phyloP scores from a whole-genome alignment of 179 eudicot species.

The Corrigiola litoralis region DNA sequence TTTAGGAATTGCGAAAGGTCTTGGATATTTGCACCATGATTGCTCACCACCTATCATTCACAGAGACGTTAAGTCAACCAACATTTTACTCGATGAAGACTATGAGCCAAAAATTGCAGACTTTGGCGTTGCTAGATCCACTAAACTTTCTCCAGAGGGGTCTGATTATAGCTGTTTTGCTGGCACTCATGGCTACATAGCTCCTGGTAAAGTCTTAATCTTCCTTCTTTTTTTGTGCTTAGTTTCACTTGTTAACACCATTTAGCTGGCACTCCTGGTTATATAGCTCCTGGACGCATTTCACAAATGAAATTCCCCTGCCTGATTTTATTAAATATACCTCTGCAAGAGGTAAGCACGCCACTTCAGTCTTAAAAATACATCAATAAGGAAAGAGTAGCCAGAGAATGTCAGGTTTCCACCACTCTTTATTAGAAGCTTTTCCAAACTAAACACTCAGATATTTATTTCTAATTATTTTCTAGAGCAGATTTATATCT shows the following conservation, averaged over 20 bases:
- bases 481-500: too few relatives aligned
- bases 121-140: slow-evolving; percentile 73
- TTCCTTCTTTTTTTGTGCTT: not conserved
- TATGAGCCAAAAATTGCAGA: slow-evolving; percentile 86
- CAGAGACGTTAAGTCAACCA: slow-evolving; percentile 80
- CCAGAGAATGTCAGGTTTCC: too few relatives aligned
- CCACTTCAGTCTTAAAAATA: too few relatives aligned
- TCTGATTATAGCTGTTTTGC: slow-evolving; percentile 57
- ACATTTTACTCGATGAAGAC: slow-evolving; percentile 69
- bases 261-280: not conserved
- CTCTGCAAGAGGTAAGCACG: too few relatives aligned
- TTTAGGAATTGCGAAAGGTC: slow-evolving; percentile 81
- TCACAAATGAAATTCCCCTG: too few relatives aligned
- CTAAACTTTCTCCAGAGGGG: slow-evolving; percentile 28
- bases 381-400: too few relatives aligned
- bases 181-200: slow-evolving; percentile 93
- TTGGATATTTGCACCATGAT: slow-evolving; percentile 87
- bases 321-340: too few relatives aligned
- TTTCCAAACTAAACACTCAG: too few relatives aligned
- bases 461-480: too few relatives aligned
- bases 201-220: slow-evolving; percentile 59
- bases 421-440: too few relatives aligned
- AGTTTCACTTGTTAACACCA: not conserved
- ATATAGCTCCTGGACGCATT: too few relatives aligned
- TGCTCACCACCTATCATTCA: slow-evolving; percentile 68